A percentile compares a stretch with the other conserved stretches of the same genome.
These are phyloP conservation scores for Ulota crispa DNA, from an alignment of 225 moss, liverwort and hornwort species.

Conservation along the genomic window DNA sequence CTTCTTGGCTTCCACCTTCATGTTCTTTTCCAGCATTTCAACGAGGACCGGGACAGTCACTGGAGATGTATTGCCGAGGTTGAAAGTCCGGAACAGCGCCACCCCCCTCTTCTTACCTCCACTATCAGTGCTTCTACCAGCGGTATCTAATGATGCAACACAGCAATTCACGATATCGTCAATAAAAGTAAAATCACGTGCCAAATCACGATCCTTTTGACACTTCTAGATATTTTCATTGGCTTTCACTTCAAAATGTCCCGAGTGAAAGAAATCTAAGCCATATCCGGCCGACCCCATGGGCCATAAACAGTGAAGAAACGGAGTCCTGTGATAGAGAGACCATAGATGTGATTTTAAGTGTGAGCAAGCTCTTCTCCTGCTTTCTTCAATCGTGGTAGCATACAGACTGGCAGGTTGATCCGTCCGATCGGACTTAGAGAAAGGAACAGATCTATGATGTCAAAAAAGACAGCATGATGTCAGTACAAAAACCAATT, in stretches of 20 bases:
- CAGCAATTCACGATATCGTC: constrained; percentile 68
- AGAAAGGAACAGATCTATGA: constrained; percentile 62
- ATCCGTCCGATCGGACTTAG: constrained; percentile 60
- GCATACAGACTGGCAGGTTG: constrained; percentile 68
- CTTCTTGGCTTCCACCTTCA: constrained; percentile 59
- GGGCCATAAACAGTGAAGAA: constrained; percentile 70
- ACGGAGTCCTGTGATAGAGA: constrained; percentile 66
- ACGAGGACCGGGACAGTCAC: constrained; percentile 60
- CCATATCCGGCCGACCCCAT: constrained; percentile 72
- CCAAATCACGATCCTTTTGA: constrained; percentile 54
- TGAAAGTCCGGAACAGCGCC: constrained; percentile 54
- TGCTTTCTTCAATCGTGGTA: constrained; percentile 66
- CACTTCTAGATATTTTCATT: constrained; percentile 63
- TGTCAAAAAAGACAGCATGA: background rate
- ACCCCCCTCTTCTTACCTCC: constrained; percentile 63
- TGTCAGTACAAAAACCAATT: constrained; percentile 1
- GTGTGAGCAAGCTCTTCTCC: constrained; percentile 68
- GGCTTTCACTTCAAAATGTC: constrained; percentile 59
- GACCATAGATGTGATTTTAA: constrained; percentile 65
- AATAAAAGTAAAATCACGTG: constrained; percentile 62
- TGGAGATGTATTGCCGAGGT: constrained; percentile 65
- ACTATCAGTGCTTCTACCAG: constrained; percentile 60
- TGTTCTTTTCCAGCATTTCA: constrained; percentile 56
- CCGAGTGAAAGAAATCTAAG: constrained; percentile 61
- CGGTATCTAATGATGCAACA: constrained; percentile 60